These are phyloP conservation scores for Solanum hybrid DNA, from an alignment of 305 asterid genomes.

Conservation along the genomic window DNA sequence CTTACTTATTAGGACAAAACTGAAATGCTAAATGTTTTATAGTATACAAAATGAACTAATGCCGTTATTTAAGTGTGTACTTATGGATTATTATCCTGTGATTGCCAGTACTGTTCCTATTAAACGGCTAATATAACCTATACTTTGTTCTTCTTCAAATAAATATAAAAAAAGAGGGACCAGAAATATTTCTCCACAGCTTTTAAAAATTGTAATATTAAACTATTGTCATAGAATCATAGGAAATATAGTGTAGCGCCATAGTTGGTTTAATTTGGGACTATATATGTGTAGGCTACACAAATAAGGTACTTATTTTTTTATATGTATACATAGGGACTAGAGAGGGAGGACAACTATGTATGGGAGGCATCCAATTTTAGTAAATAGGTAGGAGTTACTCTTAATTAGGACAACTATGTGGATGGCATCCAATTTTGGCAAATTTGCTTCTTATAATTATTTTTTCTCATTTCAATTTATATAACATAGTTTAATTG, in stretches of 20 bases:
- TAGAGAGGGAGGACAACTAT: not conserved
- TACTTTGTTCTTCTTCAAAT: not conserved
- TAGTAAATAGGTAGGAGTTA: not conserved
- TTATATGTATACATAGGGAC: not conserved
- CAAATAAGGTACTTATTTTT: not conserved
- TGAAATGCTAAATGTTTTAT: not conserved
- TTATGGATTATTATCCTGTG: not conserved
- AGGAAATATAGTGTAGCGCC: not conserved
- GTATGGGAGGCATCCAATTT: not conserved
- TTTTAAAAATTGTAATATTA: not conserved
- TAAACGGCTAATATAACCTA: not conserved
- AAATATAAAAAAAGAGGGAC: not conserved
- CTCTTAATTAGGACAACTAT: not conserved
- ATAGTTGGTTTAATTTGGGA: not conserved
- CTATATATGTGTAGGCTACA: not conserved
- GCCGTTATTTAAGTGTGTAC: not conserved
- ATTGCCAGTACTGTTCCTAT: not conserved
- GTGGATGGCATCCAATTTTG: not conserved
- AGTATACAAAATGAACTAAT: not conserved
- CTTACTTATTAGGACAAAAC: not conserved
- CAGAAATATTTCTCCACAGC: not conserved
- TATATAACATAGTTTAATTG: not conserved
- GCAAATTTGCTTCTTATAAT: not conserved
- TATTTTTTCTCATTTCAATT: not conserved
- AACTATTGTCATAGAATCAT: not conserved